Evolutionary conservation across 2,329 filamentous ascomycete species (phyloP), one percentile per base, ranked within the genome.

Genomic region (Talaromyces funiculosus): DNA sequence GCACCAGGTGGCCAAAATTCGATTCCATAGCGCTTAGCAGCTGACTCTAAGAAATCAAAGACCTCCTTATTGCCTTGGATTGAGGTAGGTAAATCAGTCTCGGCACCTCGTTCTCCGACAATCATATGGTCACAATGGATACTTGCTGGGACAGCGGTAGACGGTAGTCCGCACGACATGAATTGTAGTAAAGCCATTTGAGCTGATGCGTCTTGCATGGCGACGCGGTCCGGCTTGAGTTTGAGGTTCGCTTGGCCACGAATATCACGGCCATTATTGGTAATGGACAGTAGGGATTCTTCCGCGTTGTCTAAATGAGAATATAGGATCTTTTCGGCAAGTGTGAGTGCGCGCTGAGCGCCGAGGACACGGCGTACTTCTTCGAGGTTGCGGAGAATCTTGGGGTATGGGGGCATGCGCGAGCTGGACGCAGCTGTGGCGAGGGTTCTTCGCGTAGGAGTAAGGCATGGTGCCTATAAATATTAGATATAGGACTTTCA

Each of bases 41-140:
- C 94, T 58, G 90, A 95, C 81, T 97, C 93, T 61, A 99, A 78
- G 75, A 99, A 99, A 76, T 96, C 91, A 73, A 97, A 99, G 0
- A 99, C 92, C 81, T 99, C 94, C 75, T 92, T 92, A 77, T 99
- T 99, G 51, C 90, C 89, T 76, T 88, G 82, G 64, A 99, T 95
- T 43, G 92, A 94, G 33, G 88, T 85, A 29, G 88, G 85, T 64
- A 99, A 78, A 78, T 99, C 94, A 24, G 86, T 84, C 69, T 93
- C 88, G 37, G 93, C 94, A 62, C 94, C 94, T 72, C 87, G 89
- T 77, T 95, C 88, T 60, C 93, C 94, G 31, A 97, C 93, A 78
- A 99, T 97, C 86, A 99, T 88, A 76, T 99, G 94, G 79, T 99
- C 94, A 78, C 94, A 99, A 80, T 99, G 94, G 68, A 97, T 97